These are phyloP conservation scores for Stenocarpella maydis DNA, from an alignment of 2,329 filamentous ascomycete genomes.

Conservation along the genomic window DNA sequence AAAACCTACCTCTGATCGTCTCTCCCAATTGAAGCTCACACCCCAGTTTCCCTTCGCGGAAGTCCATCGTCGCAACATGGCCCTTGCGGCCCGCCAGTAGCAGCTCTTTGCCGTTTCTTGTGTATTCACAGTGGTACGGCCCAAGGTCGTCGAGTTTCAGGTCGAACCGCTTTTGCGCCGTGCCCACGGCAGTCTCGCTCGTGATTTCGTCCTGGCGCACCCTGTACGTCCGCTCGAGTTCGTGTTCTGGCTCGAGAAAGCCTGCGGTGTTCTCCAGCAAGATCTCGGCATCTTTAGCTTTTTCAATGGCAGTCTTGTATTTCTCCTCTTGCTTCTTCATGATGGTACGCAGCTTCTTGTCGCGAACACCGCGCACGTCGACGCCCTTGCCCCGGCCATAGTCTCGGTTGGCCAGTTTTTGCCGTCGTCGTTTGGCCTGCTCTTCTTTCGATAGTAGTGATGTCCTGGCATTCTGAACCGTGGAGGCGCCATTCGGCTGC, in stretches of 20 bases:
- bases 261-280: slow-evolving; percentile 86
- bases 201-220: slow-evolving; percentile 88
- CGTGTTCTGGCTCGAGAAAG: slow-evolving; percentile 86
- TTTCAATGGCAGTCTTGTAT: slow-evolving; percentile 80
- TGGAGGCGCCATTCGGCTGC: slow-evolving; percentile 62
- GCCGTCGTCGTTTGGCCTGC: slow-evolving; percentile 58
- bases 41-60: slow-evolving; percentile 88
- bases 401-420: slow-evolving; percentile 71
- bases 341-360: slow-evolving; percentile 89
- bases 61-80: slow-evolving; percentile 96
- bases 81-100: slow-evolving; percentile 89
- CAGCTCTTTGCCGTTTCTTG: slow-evolving; percentile 85
- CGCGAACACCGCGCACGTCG: slow-evolving; percentile 75
- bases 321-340: slow-evolving; percentile 81
- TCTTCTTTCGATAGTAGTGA: slow-evolving; percentile 62
- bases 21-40: slow-evolving; percentile 92
- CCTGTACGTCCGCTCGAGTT: slow-evolving; percentile 91
- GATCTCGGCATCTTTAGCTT: slow-evolving; percentile 95
- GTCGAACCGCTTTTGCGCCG: slow-evolving; percentile 92
- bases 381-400: slow-evolving; percentile 88
- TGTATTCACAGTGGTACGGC: slow-evolving; percentile 89
- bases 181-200: slow-evolving; percentile 77
- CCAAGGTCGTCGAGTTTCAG: slow-evolving; percentile 83
- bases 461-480: slow-evolving; percentile 57
- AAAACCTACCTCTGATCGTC: slow-evolving; percentile 69